Percentiles rank a stretch among this genome's conserved stretches.
These are phyloP conservation scores for Funneliformis geosporum DNA, from an alignment of 192 early-diverging fungal species.

Conservation along the genomic window DNA sequence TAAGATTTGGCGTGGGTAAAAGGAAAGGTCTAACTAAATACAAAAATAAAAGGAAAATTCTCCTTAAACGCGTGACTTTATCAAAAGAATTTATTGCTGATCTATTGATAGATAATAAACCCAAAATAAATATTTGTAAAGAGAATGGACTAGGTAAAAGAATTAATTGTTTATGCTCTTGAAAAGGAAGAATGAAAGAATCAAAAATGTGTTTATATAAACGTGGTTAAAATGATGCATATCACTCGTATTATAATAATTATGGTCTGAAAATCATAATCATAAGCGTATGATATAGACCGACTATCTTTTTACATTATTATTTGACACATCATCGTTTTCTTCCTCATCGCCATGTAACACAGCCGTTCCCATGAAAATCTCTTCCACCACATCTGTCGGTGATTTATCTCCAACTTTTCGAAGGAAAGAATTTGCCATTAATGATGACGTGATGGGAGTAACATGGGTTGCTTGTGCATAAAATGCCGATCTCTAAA, in stretches of 20 bases:
- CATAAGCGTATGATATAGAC: background rate
- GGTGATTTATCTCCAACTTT: slow-evolving; percentile 5
- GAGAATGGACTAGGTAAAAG: too few relatives aligned
- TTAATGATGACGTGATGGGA: slow-evolving; percentile 4
- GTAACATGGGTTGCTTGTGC: slow-evolving; percentile 1
- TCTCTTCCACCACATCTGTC: slow-evolving; percentile 23
- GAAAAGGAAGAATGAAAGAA: too few relatives aligned
- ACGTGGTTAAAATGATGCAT: too few relatives aligned
- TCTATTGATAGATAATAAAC: too few relatives aligned
- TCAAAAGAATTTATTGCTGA: too few relatives aligned
- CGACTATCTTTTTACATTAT: background rate
- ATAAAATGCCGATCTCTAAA: slow-evolving; percentile 24
- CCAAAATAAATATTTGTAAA: too few relatives aligned
- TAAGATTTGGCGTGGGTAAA: too few relatives aligned
- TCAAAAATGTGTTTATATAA: too few relatives aligned
- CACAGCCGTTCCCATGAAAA: slow-evolving; percentile 16
- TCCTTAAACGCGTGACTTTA: too few relatives aligned
- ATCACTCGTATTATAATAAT: background rate
- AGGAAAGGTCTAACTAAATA: too few relatives aligned
- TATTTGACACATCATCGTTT: background rate
- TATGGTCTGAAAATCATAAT: background rate
- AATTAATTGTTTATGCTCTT: too few relatives aligned
- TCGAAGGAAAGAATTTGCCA: slow-evolving; percentile 22
- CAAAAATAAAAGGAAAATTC: too few relatives aligned
- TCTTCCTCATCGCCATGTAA: slow-evolving; percentile 4